These are phyloP conservation scores for Venustampulla echinocandica DNA, from an alignment of 495 filamentous ascomycete species.

Conservation along the genomic window DNA sequence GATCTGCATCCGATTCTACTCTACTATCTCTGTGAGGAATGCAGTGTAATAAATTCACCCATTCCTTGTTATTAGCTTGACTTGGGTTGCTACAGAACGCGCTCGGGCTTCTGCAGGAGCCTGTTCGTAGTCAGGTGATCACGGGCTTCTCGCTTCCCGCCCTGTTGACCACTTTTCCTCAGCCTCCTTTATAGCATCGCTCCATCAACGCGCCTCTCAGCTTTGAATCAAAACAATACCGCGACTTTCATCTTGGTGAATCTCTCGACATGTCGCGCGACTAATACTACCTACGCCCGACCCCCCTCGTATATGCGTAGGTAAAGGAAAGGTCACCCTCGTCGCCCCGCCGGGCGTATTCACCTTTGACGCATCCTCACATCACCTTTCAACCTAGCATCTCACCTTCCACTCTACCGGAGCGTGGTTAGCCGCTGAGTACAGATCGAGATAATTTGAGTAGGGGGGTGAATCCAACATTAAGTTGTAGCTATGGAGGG, in stretches of 20 bases:
- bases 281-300: neutral
- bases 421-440: neutral
- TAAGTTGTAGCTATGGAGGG: constrained; percentile 10
- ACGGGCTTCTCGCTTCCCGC: neutral
- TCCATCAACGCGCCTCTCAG: constrained; percentile 1
- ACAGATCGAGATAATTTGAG: neutral
- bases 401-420: neutral
- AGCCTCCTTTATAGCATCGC: neutral
- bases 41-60: too few relatives aligned
- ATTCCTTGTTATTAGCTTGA: too few relatives aligned
- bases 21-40: too few relatives aligned
- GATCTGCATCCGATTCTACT: too few relatives aligned
- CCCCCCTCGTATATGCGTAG: neutral
- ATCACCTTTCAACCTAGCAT: too few relatives aligned
- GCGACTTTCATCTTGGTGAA: neutral
- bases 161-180: neutral
- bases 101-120: too few relatives aligned
- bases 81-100: too few relatives aligned
- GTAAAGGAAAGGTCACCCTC: neutral
- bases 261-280: neutral
- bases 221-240: neutral
- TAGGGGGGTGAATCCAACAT: neutral
- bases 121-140: neutral
- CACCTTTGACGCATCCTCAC: too few relatives aligned
- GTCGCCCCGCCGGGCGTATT: neutral